Conservation (phyloP, 2,329 filamentous ascomycete genomes). For the Hypoxylon sp. region DNA sequence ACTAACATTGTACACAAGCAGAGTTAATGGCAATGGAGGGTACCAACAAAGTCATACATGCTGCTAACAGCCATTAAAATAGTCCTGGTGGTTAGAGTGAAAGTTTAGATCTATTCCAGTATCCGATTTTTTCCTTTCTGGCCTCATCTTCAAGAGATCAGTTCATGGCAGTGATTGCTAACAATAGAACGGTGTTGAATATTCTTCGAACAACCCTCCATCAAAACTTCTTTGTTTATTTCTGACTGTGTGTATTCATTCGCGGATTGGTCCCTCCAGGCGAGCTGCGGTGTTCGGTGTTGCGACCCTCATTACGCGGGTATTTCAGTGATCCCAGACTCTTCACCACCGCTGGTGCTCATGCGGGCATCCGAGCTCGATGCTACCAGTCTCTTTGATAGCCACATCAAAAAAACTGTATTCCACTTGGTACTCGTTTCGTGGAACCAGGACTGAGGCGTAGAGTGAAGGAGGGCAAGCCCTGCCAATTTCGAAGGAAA, state of each 20-base stretch:
- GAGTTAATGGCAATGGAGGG: constrained; percentile 6
- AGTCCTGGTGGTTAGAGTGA: neutral
- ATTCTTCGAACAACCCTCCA: constrained; percentile 1
- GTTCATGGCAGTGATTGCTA: constrained; percentile 1
- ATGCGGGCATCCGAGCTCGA: constrained; percentile 43
- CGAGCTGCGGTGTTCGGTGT: constrained; percentile 42
- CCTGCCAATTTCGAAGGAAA: constrained; percentile 42
- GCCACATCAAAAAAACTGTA: constrained; percentile 36
- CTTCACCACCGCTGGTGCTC: constrained; percentile 37
- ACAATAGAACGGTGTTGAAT: neutral
- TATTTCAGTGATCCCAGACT: constrained; percentile 40
- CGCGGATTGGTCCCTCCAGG: constrained; percentile 36
- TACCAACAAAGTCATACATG: neutral
- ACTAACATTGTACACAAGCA: constrained; percentile 12
- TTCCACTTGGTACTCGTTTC: constrained; percentile 38
- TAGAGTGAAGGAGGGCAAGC: constrained; percentile 31
- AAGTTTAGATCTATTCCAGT: neutral
- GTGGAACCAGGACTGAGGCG: constrained; percentile 35
- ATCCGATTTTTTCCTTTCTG: neutral
- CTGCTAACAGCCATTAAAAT: neutral
- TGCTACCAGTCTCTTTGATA: constrained; percentile 43
- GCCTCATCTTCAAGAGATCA: neutral
- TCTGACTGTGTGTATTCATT: constrained; percentile 21
- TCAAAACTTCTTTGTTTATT: constrained; percentile 30
- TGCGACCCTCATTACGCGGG: constrained; percentile 40